phyloP scores from a whole-genome alignment of 805 yeast species.

The Tetrapisispora namnaoensis region DNA sequence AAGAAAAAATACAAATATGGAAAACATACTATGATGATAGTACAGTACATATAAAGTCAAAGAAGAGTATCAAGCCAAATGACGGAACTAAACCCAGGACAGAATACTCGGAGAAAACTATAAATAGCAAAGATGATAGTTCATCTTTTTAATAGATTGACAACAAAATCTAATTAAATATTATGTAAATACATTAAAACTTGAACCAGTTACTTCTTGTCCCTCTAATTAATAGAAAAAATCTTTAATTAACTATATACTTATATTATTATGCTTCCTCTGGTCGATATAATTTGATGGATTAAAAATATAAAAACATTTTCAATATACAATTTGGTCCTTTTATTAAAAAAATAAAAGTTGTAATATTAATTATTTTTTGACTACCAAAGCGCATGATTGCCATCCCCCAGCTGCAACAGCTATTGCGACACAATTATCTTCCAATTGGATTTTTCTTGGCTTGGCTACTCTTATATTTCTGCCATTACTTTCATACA shows the following conservation, averaged over 20 bases:
- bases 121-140: conserved; percentile 9
- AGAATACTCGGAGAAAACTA: conserved; percentile 22
- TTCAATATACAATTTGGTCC: too few relatives aligned
- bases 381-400: conserved; percentile 48
- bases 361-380: conserved; percentile 1
- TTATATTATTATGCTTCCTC: too few relatives aligned
- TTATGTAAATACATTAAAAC: not conserved
- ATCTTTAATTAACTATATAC: too few relatives aligned
- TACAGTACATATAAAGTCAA: conserved; percentile 29
- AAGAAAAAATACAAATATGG: conserved; percentile 33
- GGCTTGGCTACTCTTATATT: conserved; percentile 36
- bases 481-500: conserved; percentile 22
- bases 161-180: not conserved
- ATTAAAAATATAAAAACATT: too few relatives aligned
- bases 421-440: conserved; percentile 41
- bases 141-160: not conserved
- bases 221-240: too few relatives aligned
- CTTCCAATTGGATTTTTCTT: conserved; percentile 29
- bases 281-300: too few relatives aligned
- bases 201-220: not conserved
- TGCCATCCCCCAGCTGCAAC: conserved; percentile 79
- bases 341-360: too few relatives aligned
- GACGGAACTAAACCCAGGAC: conserved; percentile 32
- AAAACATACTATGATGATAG: conserved; percentile 38
- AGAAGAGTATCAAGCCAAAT: conserved; percentile 31